These are phyloP conservation scores for Ceriops zippeliana DNA, from an alignment of 345 rosid species.

Conservation along the genomic window DNA sequence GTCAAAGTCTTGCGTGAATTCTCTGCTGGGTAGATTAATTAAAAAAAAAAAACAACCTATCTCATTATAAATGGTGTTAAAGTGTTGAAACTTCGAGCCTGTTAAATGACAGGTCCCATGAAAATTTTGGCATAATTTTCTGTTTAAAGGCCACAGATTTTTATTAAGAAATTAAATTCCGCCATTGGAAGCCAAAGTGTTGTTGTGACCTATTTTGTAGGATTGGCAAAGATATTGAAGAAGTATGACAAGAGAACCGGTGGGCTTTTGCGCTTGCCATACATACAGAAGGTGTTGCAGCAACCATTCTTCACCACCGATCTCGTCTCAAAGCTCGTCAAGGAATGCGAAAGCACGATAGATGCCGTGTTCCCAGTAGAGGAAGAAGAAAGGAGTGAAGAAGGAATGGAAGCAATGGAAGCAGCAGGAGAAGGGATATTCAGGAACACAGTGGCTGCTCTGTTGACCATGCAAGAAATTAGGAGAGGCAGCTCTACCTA, in stretches of 20 bases:
- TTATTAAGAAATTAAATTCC: no score
- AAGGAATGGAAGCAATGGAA: slow-evolving; percentile 23
- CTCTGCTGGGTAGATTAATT: no score
- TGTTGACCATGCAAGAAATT: slow-evolving; percentile 71
- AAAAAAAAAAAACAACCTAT: no score
- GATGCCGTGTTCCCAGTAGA: slow-evolving; percentile 47
- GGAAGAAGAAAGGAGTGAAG: slow-evolving; percentile 19
- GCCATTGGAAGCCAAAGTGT: no score
- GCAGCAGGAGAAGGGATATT: slow-evolving; percentile 60
- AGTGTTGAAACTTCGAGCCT: no score
- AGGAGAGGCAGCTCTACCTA: slow-evolving; percentile 78
- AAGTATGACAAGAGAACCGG: slow-evolving; percentile 84
- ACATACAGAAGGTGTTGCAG: slow-evolving; percentile 59
- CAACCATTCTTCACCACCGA: slow-evolving; percentile 85
- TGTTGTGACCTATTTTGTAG: slow-evolving; percentile 25
- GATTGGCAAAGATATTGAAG: slow-evolving; percentile 79
- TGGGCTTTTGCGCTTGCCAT: slow-evolving; percentile 49
- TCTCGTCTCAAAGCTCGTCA: slow-evolving; percentile 63
- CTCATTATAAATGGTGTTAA: no score
- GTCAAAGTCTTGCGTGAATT: no score
- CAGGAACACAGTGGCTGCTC: slow-evolving; percentile 68
- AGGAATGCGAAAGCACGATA: slow-evolving; percentile 65
- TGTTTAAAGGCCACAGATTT: no score
- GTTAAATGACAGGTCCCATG: no score
- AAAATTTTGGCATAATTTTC: no score